phyloP scores from a whole-genome alignment of 2,329 filamentous ascomycete genomes.

The Gremmenia infestans region DNA sequence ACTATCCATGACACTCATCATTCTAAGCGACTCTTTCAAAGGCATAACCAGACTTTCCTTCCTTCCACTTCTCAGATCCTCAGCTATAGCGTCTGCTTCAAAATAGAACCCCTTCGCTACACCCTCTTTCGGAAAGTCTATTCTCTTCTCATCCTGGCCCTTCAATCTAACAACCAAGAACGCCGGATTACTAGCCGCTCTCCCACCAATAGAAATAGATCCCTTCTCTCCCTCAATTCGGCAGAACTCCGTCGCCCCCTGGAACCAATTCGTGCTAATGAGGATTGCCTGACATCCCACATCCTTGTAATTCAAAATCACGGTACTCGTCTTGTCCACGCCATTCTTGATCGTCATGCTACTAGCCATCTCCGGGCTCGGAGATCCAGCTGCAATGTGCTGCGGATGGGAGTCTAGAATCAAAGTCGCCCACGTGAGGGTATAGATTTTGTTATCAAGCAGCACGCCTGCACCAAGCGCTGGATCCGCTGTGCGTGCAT shows the following conservation, averaged over 20 bases:
- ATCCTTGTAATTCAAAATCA: constrained; percentile 53
- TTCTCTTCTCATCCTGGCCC: constrained; percentile 25
- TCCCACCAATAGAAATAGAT: constrained; percentile 55
- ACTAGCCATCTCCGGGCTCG: constrained; percentile 31
- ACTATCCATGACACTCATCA: constrained; percentile 67
- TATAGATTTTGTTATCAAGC: constrained; percentile 63
- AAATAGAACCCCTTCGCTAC: constrained; percentile 54
- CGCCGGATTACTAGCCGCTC: constrained; percentile 36
- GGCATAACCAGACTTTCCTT: constrained; percentile 52
- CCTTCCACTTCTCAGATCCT: constrained; percentile 53
- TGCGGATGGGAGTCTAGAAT: constrained; percentile 39
- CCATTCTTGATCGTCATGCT: constrained; percentile 49
- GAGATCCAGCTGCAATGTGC: constrained; percentile 28
- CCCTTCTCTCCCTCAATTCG: constrained; percentile 36
- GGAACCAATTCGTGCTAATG: background rate
- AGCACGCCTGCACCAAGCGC: constrained; percentile 60
- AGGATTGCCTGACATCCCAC: constrained; percentile 23
- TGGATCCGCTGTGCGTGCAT: constrained; percentile 59
- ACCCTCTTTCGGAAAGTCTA: constrained; percentile 40
- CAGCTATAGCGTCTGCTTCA: constrained; percentile 61
- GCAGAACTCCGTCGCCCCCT: background rate
- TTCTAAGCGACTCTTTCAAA: constrained; percentile 54
- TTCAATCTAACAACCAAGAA: constrained; percentile 23
- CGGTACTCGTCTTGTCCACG: constrained; percentile 55
- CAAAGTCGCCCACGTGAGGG: constrained; percentile 63